Conservation (phyloP, 768 basidiomycete species). For the Trametes coccinea region DNA sequence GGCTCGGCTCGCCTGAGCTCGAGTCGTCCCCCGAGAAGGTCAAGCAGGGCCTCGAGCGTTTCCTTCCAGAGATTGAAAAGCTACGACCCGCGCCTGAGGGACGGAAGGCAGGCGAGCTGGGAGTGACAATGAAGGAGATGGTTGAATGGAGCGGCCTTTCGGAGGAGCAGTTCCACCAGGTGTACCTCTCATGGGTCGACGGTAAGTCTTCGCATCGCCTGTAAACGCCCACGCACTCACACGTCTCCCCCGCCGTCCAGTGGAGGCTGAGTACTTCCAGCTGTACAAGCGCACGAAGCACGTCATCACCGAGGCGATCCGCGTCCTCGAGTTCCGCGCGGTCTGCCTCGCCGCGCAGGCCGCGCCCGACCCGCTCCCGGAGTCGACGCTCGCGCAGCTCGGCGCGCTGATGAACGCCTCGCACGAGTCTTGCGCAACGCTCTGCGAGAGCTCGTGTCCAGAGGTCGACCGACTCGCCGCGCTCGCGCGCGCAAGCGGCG, state of each 20-base stretch:
- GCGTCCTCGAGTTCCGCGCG: constrained; percentile 77
- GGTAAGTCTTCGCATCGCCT: constrained; percentile 45
- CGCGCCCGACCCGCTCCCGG: constrained; percentile 25
- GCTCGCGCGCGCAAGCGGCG: constrained; percentile 69
- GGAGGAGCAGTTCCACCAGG: constrained; percentile 54
- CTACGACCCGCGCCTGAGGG: constrained; percentile 46
- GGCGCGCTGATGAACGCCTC: constrained; percentile 80
- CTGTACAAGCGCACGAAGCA: constrained; percentile 82
- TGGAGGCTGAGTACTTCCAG: constrained; percentile 80
- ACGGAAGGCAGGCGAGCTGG: constrained; percentile 40
- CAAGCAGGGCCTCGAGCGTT: constrained; percentile 46
- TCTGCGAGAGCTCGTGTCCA: constrained; percentile 79
- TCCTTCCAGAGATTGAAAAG: constrained; percentile 50
- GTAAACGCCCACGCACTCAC: background rate
- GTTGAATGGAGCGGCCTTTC: constrained; percentile 59
- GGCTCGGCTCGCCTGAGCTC: constrained; percentile 32
- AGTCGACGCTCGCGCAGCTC: constrained; percentile 45
- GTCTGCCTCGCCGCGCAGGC: constrained; percentile 48
- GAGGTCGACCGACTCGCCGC: constrained; percentile 72
- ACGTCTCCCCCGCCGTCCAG: constrained; percentile 37
- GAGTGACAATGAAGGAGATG: constrained; percentile 77
- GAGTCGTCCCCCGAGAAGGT: constrained; percentile 50
- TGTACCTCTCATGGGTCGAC: constrained; percentile 80
- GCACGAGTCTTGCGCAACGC: constrained; percentile 63
- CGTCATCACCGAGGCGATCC: constrained; percentile 76